Conservation (phyloP, 2,329 filamentous ascomycete genomes). For the Aureobasidium sp. region DNA sequence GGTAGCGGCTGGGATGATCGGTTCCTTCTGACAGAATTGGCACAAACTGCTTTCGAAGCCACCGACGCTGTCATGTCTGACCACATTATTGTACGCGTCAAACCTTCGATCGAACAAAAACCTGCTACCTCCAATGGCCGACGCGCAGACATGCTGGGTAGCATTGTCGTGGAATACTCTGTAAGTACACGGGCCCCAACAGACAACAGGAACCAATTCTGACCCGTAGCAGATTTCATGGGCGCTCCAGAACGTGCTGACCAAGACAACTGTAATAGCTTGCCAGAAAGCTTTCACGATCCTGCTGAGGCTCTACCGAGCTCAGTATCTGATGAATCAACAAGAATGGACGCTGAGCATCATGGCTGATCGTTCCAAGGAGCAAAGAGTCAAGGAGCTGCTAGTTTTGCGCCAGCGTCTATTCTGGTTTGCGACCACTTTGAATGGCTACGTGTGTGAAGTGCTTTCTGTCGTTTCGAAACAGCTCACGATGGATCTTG, state of each 20-base stretch:
- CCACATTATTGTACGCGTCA: constrained; percentile 49
- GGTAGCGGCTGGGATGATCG: constrained; percentile 66
- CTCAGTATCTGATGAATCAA: constrained; percentile 52
- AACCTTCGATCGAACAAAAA: neutral
- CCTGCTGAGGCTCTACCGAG: constrained; percentile 68
- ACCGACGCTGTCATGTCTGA: constrained; percentile 50
- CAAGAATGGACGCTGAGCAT: constrained; percentile 21
- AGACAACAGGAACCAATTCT: neutral
- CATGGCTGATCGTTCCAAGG: neutral
- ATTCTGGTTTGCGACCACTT: constrained; percentile 67
- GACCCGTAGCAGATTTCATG: constrained; percentile 39
- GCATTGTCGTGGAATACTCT: constrained; percentile 60
- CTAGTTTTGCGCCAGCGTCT: constrained; percentile 55
- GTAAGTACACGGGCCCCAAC: constrained; percentile 44
- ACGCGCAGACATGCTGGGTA: constrained; percentile 40
- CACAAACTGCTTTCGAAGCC: constrained; percentile 60
- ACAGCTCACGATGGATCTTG: constrained; percentile 52
- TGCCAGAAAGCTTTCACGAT: constrained; percentile 72
- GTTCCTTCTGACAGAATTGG: constrained; percentile 71
- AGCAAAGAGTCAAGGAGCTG: neutral
- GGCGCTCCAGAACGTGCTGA: constrained; percentile 65
- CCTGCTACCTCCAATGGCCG: neutral
- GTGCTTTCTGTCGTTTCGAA: constrained; percentile 56
- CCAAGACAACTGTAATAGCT: constrained; percentile 52
- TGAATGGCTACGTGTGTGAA: constrained; percentile 70